Conservation (phyloP, 2,329 filamentous ascomycete genomes). For the Fusarium caatingaense region DNA sequence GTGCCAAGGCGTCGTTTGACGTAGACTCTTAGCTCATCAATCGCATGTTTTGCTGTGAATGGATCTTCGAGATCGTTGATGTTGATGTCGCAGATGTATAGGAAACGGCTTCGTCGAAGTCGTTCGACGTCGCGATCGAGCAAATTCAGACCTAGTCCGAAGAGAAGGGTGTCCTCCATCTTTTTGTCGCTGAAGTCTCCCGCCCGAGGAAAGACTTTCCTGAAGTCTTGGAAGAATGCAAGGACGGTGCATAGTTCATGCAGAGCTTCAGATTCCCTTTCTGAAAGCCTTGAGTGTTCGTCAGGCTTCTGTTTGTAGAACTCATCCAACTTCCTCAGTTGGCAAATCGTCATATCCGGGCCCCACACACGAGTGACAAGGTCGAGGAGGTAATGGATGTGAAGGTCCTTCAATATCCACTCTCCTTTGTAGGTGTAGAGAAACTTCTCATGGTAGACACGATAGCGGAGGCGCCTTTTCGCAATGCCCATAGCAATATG, state of each 20-base stretch:
- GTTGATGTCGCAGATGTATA: background rate
- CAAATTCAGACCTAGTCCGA: background rate
- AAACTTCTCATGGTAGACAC: background rate
- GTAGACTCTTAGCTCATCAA: background rate
- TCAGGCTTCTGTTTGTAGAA: background rate
- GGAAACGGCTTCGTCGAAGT: no score
- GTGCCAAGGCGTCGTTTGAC: background rate
- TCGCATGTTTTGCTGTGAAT: fast-evolving
- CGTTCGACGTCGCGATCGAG: background rate
- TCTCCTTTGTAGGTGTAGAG: background rate
- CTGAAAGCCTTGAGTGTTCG: background rate
- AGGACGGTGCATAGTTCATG: background rate
- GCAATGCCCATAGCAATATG: background rate
- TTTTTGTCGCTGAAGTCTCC: background rate
- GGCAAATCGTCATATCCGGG: background rate
- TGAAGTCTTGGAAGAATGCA: background rate
- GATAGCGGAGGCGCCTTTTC: background rate
- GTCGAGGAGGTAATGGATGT: background rate
- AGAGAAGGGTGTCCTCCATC: background rate
- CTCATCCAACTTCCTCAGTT: background rate
- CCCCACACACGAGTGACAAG: background rate
- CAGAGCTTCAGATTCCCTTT: background rate
- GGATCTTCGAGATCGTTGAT: background rate
- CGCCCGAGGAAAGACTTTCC: background rate
- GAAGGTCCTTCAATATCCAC: background rate